Conservation (phyloP, 2,329 filamentous ascomycete species). For the Amphichorda felina region DNA sequence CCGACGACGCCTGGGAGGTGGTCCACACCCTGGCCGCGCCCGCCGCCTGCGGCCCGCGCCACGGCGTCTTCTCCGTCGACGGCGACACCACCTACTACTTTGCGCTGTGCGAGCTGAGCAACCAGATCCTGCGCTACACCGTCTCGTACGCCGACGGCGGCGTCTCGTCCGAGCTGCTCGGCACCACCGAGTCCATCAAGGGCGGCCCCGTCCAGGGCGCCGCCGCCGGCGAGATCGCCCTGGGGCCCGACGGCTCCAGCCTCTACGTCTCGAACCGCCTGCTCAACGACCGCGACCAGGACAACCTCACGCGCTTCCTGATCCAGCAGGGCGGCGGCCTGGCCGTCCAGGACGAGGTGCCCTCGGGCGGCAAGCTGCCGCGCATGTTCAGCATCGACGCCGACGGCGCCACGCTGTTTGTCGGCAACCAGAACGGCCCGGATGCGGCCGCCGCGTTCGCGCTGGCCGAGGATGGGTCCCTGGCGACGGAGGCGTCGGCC, state of each 20-base stretch:
- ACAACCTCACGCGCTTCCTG: conserved; percentile 35
- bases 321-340: conserved; percentile 15
- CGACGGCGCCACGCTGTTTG: conserved; percentile 26
- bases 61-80: conserved; percentile 31
- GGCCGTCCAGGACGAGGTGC: conserved; percentile 18
- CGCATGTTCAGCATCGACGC: conserved; percentile 32
- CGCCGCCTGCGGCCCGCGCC: conserved; percentile 34
- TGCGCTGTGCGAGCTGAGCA: conserved; percentile 33
- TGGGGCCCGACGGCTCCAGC: conserved; percentile 27
- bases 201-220: conserved; percentile 23
- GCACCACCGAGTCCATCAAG: conserved; percentile 29
- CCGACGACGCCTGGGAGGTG: conserved; percentile 25
- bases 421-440: conserved; percentile 32
- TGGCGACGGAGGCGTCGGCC: conserved; percentile 14
- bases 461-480: conserved; percentile 15
- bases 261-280: conserved; percentile 40
- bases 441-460: conserved; percentile 26
- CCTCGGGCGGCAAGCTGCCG: conserved; percentile 23
- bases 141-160: conserved; percentile 21
- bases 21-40: conserved; percentile 17
- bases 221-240: conserved; percentile 31
- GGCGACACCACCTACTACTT: conserved; percentile 30
- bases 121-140: conserved; percentile 28
- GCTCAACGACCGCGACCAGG: conserved; percentile 28
- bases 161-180: conserved; percentile 20